Base-by-base conservation (phyloP, 2,329 filamentous ascomycete genomes). In the Microdochium paspali region DNA sequence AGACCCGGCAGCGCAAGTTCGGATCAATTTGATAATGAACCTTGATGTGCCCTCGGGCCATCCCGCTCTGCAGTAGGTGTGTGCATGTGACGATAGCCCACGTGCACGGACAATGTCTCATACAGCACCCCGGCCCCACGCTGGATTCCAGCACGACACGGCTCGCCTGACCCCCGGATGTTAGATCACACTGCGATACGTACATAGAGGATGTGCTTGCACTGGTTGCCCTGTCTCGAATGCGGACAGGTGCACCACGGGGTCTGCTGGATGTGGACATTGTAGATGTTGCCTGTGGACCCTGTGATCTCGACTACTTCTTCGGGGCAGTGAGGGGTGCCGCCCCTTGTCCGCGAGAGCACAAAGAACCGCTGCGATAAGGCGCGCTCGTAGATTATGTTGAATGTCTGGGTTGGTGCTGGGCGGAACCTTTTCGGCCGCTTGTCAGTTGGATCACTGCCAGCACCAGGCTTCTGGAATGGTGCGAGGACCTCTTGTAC, bases 221-320 rank as follows among this genome's bases (percentile, higher is more conserved):
- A 84, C 51, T 82, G 77, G 26, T 77, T 71, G 0, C 77, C 76
- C 28, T 69, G 68, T 24, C 50, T 54, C 1, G 69, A 71, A 48
- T 82, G 72, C 1, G 79, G 78, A 50, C 80, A 84, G 44, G 70
- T 66, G 58, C 80, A 84, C 0, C 54, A 64, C 0, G 79, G 76
- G 18, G 68, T 55, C n/a, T 67, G 67, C 3, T 66, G 65, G 46
- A 85, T 72, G 28, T 63, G 63, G 26, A 85, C 72, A 0, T 63
- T 74, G 60, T 86, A 85, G 49, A 85, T 68, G 52, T 85, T 85
- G 15, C 81, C 82, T 1, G 80, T 85, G 10, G 77, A 77, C 1
- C 82, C 82, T 0, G 80, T 77, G 50, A 85, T 66, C 49, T 79
- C 68, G 44, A 85, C 66, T 1, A 60, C 64, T 58, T 85, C 80